These are phyloP conservation scores for Plasmodium vivax DNA, from an alignment of 169 alveolate species.

Conservation along the genomic window DNA sequence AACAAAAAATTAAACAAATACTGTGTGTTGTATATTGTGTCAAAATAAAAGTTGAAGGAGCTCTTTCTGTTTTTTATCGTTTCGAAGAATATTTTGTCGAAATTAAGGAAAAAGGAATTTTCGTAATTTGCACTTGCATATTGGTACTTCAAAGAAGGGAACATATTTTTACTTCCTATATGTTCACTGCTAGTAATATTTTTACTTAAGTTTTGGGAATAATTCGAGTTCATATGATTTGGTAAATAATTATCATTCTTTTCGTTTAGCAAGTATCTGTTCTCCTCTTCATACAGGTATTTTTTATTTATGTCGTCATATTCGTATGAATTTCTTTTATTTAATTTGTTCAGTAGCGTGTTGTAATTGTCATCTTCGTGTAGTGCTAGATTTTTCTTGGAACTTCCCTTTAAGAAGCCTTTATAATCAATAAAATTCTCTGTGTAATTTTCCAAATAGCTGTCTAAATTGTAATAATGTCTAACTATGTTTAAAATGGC, in stretches of 20 bases:
- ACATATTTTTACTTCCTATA: conserved; percentile 41
- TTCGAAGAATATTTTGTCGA: conserved; percentile 74
- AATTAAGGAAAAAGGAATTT: conserved; percentile 72
- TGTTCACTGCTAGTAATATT: conserved; percentile 55
- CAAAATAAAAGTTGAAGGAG: conserved; percentile 76
- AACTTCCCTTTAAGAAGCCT: conserved; percentile 71
- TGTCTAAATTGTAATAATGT: conserved; percentile 74
- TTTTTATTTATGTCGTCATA: conserved; percentile 62
- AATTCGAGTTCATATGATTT: conserved; percentile 64
- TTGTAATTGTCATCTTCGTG: conserved; percentile 70
- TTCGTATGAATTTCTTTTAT: conserved; percentile 58
- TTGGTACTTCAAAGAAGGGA: conserved; percentile 50
- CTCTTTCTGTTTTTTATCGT: conserved; percentile 74
- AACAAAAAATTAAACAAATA: conserved; percentile 74
- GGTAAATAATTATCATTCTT: conserved; percentile 71
- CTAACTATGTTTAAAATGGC: conserved; percentile 76
- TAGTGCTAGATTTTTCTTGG: conserved; percentile 55
- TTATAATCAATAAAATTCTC: conserved; percentile 75
- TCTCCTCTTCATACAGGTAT: conserved; percentile 73
- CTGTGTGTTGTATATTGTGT: conserved; percentile 71
- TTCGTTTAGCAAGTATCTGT: conserved; percentile 32
- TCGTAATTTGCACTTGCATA: conserved; percentile 72
- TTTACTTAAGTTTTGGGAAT: conserved; percentile 26
- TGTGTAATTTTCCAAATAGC: conserved; percentile 70
- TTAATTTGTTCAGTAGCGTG: conserved; percentile 29